Conservation (phyloP, 768 basidiomycete genomes). For the Austroboletus eburneus region DNA sequence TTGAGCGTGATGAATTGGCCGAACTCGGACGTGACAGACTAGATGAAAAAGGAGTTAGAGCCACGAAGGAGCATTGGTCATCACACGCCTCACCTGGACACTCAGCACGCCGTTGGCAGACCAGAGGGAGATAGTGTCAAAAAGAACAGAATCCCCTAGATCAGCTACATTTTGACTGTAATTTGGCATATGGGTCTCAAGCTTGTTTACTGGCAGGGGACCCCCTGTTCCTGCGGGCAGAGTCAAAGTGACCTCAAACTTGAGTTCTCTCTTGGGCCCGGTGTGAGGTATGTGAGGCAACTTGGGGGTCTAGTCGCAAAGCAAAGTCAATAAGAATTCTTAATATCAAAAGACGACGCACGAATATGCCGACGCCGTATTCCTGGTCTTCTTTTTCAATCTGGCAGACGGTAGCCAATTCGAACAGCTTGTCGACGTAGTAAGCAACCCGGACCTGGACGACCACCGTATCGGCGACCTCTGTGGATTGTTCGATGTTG, state of each 20-base stretch:
- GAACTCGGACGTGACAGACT: conserved; percentile 33
- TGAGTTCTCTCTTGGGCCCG: conserved; percentile 16
- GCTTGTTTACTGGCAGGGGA: conserved; percentile 34
- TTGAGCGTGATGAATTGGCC: conserved; percentile 38
- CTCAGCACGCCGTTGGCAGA: conserved; percentile 35
- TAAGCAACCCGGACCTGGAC: conserved; percentile 29
- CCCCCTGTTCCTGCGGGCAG: conserved; percentile 31
- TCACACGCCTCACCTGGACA: conserved; percentile 28
- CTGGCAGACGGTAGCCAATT: conserved; percentile 27
- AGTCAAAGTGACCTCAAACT: conserved; percentile 35
- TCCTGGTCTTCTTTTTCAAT: conserved; percentile 22
- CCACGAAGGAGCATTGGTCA: background rate
- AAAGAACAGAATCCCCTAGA: conserved; percentile 32
- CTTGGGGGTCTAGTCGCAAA: conserved; percentile 34
- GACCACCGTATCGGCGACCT: conserved; percentile 25
- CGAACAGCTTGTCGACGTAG: conserved; percentile 10
- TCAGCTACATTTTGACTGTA: conserved; percentile 36
- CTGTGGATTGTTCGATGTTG: conserved; percentile 27
- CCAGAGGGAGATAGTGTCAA: conserved; percentile 34
- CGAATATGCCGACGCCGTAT: conserved; percentile 33
- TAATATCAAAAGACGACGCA: conserved; percentile 12
- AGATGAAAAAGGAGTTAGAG: background rate
- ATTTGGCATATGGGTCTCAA: conserved; percentile 41
- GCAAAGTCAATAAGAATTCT: background rate
- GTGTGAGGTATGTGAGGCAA: background rate